Evolutionary conservation across 192 early-diverging fungal species (phyloP), one percentile per base, ranked within the genome.

Genomic region (Phlyctochytrium arcticum): DNA sequence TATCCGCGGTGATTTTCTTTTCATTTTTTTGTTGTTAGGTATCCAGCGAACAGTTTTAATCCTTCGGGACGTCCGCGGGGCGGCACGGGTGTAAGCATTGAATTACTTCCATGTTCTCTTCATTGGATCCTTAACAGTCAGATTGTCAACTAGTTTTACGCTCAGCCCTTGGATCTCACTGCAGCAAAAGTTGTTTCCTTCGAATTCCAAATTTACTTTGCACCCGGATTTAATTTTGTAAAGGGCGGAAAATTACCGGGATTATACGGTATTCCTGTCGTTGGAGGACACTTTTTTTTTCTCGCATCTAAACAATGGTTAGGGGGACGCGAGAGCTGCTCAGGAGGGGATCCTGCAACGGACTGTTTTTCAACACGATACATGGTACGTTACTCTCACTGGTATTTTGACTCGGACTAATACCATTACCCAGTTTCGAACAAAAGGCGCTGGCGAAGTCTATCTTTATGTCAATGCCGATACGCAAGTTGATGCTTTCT

Each of bases 201-300:
- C 30, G 71, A 78, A 36, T 86, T 74, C 44, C 63, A 81, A 39
- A 67, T 80, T 26, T 59, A 51, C 23, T 82, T 82, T 55, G 47
- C 77, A 34, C 57, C 60, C 10, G 71, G 70, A 0, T 86, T 86
- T 62, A 59, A 80, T n/a, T 86, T 78, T 66, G 74, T 77, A 34
- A 75, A 73, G 33, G 84, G 84, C 30, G 84, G 84, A 4, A 85
- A 85, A 37, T 60, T 85, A 8, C 84, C 84, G 3, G 84, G 84
- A 31, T 58, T 83, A 19, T 75, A 81, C 54, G 66, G 78, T 53
- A 23, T n/a, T n/a, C n/a, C n/a, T n/a, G n/a, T n/a, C n/a, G n/a
- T n/a, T n/a, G n/a, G n/a, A n/a, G n/a, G n/a, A n/a, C n/a, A n/a
- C n/a, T n/a, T n/a, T n/a, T n/a, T n/a, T n/a, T n/a, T n/a, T n/a